Conservation (phyloP, 495 filamentous ascomycete species). For the Tuber microsphaerosporum region DNA sequence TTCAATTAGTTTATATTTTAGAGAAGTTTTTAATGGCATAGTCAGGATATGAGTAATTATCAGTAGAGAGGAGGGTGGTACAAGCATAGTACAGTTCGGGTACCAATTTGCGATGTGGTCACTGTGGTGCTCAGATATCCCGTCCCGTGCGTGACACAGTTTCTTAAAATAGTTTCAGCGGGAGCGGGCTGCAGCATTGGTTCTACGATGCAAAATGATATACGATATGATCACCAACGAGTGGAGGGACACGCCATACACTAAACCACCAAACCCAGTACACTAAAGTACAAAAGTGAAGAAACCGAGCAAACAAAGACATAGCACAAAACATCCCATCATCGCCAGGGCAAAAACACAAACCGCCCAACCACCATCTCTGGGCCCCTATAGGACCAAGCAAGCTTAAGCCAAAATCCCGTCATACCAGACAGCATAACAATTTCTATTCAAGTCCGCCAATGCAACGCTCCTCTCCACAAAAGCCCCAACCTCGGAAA, state of each 20-base stretch:
- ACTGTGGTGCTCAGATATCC: background rate
- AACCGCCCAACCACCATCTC: background rate
- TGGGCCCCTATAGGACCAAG: background rate
- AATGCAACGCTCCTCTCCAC: constrained; percentile 72
- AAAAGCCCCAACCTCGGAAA: constrained; percentile 71
- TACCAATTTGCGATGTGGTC: background rate
- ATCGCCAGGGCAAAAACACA: background rate
- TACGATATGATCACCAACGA: background rate
- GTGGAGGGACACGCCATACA: background rate
- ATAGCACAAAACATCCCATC: background rate
- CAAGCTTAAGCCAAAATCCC: constrained; percentile 45
- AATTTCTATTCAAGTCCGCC: constrained; percentile 67
- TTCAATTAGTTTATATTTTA: background rate
- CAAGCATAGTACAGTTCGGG: too few species aligned
- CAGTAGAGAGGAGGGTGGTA: background rate
- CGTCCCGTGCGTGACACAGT: background rate
- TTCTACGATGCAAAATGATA: background rate
- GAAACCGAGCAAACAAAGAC: background rate
- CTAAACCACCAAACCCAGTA: background rate
- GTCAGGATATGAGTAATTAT: background rate
- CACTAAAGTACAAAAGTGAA: background rate
- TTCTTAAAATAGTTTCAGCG: background rate
- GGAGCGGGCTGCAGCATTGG: background rate
- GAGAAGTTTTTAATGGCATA: background rate
- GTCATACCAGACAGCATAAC: constrained; percentile 78